A percentile compares a stretch with the other conserved stretches of the same genome.
These are phyloP conservation scores for Diplodia intermedia DNA, from an alignment of 2,329 filamentous ascomycete genomes.

Conservation along the genomic window DNA sequence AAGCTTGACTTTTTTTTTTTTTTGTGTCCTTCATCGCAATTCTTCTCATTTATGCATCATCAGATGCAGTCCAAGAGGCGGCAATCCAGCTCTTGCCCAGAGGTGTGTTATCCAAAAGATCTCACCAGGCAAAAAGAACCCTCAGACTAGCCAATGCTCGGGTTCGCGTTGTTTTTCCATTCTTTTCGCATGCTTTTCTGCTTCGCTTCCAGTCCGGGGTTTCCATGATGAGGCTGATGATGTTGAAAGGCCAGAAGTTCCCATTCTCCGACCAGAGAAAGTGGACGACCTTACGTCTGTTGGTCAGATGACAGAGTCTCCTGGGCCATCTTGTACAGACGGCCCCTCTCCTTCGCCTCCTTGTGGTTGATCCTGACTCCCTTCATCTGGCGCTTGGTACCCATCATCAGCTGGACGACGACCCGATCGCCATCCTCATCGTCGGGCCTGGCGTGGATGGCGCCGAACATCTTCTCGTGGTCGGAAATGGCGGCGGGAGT, in stretches of 20 bases:
- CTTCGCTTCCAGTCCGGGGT: background rate
- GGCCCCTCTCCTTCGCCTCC: background rate
- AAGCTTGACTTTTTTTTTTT: too few species aligned
- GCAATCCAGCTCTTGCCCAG: background rate
- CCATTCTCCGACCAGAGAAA: background rate
- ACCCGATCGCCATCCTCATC: background rate
- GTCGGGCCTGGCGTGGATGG: background rate
- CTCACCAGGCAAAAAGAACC: background rate
- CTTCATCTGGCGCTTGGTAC: background rate
- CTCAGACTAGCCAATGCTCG: background rate
- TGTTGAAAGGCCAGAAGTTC: background rate
- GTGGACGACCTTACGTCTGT: background rate
- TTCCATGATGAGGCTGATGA: background rate
- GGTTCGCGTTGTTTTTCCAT: background rate
- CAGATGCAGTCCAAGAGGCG: too few species aligned
- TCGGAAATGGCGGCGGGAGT: background rate
- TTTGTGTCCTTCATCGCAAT: too few species aligned
- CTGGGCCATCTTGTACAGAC: background rate
- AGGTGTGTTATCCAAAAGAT: background rate
- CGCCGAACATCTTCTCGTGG: background rate
- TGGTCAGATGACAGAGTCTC: background rate
- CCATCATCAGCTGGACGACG: background rate
- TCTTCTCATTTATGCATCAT: too few species aligned
- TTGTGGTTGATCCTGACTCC: background rate
- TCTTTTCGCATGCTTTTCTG: background rate